Evolutionary conservation across 164 flowering plant species (phyloP), one percentile per base, ranked within the genome.

Genomic region (Pachysandra terminalis): DNA sequence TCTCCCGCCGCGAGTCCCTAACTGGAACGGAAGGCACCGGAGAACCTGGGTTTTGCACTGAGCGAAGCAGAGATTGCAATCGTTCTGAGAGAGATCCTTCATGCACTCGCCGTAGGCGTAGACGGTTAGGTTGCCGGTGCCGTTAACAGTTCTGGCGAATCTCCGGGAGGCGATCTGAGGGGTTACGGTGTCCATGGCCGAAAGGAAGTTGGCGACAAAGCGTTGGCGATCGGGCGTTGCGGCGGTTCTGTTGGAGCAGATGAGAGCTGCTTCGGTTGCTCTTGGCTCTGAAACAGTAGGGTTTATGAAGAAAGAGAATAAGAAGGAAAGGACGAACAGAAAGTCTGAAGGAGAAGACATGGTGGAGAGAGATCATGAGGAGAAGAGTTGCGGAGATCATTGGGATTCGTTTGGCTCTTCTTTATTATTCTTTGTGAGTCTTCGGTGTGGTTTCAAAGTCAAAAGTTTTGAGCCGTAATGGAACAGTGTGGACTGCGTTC

Each of bases 41-140:
- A 77, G 75, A 54, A 89, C 71, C 72, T 79, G 79, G 54, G 83
- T 85, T 74, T 83, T 84, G 81, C 75, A 68, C 65, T 80, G 82
- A 1, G 91, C 90, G 17, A 89, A 80, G 59, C 97, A 89, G 68
- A 82, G 79, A 58, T 83, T 65, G 60, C 97, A 91, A 65, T 91
- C 95, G 8, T 22, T 62, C 48, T 56, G 75, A 0, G 86, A 82
- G 13, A 87, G 81, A 71, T 91, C 92, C 14, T 66, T 74, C 86
- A 86, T 80, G 79, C 94, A 91, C 77, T 89, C 87, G 0, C 90
- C 91, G 17, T 81, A 82, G 0, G 87, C 80, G 53, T 79, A 91
- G 6, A 90, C 96, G 0, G 86, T 77, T 27, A 69, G 63, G 58
- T 82, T 82, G 2, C 81, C 84, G 0, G 81, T 68, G 15, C 90